Percentiles rank a stretch among this genome's conserved stretches.
phyloP scores from a whole-genome alignment of 2,329 filamentous ascomycete genomes.

The Fusarium musae region DNA sequence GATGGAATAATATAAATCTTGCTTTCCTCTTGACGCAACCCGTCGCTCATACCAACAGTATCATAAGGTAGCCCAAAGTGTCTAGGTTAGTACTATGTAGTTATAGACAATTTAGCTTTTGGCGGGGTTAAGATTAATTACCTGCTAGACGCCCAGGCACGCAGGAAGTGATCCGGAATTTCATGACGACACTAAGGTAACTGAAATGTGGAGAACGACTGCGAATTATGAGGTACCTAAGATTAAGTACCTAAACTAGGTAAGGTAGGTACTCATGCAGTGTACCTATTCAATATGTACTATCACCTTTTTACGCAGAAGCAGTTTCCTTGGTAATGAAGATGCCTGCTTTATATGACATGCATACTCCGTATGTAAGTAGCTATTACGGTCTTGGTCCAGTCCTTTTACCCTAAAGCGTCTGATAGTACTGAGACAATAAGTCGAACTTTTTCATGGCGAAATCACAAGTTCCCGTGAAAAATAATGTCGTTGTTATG shows the following conservation, averaged over 20 bases:
- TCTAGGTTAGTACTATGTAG: not conserved
- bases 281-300: not conserved
- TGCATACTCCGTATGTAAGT: not conserved
- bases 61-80: not conserved
- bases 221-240: not conserved
- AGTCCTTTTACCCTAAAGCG: not conserved
- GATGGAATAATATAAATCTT: not conserved
- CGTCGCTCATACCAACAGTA: not conserved
- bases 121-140: conserved; percentile 20
- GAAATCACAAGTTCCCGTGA: not conserved
- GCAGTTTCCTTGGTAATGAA: not conserved
- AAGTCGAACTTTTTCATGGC: not conserved
- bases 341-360: not conserved
- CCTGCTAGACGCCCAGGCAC: not conserved
- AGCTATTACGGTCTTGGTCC: not conserved
- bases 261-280: not conserved
- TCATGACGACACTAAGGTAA: conserved; percentile 12
- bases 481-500: not conserved
- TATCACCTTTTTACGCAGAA: not conserved
- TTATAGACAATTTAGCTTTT: conserved; percentile 15
- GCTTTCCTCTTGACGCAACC: conserved; percentile 7
- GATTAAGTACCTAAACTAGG: too few relatives aligned
- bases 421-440: not conserved
- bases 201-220: conserved; percentile 17
- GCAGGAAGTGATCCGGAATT: conserved; percentile 1